phyloP scores from a whole-genome alignment of 108 stramenopile species.

The Aurantiochytrium sp. region DNA sequence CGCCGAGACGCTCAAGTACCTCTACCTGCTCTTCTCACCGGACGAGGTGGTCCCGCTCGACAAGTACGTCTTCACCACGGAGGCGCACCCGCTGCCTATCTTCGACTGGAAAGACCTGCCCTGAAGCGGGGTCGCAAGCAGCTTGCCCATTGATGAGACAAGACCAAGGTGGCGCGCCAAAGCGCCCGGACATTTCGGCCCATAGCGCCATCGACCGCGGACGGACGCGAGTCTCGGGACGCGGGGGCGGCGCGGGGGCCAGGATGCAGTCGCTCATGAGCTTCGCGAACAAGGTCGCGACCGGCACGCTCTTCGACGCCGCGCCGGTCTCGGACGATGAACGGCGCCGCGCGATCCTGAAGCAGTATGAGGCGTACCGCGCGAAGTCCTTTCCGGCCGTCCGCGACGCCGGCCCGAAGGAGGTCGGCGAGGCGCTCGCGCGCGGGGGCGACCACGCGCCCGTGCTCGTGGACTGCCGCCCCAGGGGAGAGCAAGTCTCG shows the following conservation, averaged over 20 bases:
- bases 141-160: no score
- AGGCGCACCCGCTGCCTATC: conserved; percentile 80
- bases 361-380: background rate
- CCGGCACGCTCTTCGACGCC: background rate
- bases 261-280: background rate
- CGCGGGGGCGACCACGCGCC: background rate
- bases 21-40: conserved; percentile 78
- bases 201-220: no score
- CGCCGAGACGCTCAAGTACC: conserved; percentile 88
- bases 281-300: background rate
- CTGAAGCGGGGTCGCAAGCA: no score
- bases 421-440: background rate
- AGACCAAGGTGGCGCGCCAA: no score
- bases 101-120: background rate
- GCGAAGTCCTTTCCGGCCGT: background rate
- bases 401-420: background rate
- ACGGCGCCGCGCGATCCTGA: background rate
- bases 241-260: no score
- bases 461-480: background rate
- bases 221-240: no score
- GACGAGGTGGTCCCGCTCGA: conserved; percentile 52
- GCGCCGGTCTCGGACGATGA: background rate
- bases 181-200: no score
- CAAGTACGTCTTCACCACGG: conserved; percentile 84
- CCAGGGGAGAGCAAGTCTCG: background rate